Percentiles rank a stretch among this genome's conserved stretches.
These are phyloP conservation scores for Diaporthe sp. DNA, from an alignment of 2,329 filamentous ascomycete species.

Conservation along the genomic window DNA sequence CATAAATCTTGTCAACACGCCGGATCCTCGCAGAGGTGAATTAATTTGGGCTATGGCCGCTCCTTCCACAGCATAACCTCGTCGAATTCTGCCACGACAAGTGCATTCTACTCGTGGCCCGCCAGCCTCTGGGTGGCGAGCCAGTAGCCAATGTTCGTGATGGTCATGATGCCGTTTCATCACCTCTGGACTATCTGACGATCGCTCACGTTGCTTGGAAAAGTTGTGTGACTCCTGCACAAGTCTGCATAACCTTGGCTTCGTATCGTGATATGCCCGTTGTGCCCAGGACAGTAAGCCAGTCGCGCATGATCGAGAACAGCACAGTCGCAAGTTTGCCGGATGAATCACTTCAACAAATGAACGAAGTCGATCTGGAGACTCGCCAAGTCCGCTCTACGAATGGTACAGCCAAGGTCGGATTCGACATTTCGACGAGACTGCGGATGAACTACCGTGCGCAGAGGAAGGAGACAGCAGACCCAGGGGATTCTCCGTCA, in stretches of 20 bases:
- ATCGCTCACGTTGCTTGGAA: conserved; percentile 44
- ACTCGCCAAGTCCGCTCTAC: background rate
- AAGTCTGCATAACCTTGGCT: conserved; percentile 25
- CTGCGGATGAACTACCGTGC: background rate
- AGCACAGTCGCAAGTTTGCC: background rate
- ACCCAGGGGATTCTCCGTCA: background rate
- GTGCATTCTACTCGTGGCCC: conserved; percentile 66
- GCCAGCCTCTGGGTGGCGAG: conserved; percentile 61
- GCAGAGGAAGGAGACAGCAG: background rate
- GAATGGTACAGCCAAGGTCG: background rate
- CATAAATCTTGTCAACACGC: conserved; percentile 66
- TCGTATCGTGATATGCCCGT: conserved; percentile 16
- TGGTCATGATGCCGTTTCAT: background rate
- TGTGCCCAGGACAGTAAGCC: conserved; percentile 23
- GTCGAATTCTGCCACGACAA: background rate
- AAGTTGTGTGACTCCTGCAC: conserved; percentile 26
- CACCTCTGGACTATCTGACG: conserved; percentile 39
- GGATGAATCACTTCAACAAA: background rate
- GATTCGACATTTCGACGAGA: background rate
- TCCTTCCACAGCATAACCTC: conserved; percentile 57
- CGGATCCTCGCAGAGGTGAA: conserved; percentile 74
- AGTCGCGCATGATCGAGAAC: conserved; percentile 20
- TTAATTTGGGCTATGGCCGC: conserved; percentile 82
- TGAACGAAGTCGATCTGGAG: background rate
- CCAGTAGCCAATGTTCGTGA: background rate